Evolutionary conservation across 2,329 filamentous ascomycete genomes (phyloP).

Genomic region (Diaporthe longicolla): DNA sequence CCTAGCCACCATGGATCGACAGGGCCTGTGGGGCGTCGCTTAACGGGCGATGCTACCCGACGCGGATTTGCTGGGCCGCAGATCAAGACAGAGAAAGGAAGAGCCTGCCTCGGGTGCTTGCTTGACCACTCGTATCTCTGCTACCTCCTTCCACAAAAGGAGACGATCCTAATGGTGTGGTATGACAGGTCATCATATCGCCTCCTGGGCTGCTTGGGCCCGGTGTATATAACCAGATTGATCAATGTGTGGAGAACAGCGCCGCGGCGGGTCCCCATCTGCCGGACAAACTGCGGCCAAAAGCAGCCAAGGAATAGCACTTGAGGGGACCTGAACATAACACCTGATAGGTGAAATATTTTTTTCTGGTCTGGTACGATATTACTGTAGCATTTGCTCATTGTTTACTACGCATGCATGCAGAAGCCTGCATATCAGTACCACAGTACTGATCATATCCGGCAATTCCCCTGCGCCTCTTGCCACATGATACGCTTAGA

Average conservation of each 20-base stretch:
- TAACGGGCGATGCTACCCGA: slow-evolving; percentile 4
- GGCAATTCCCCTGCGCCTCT: no score
- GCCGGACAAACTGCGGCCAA: slow-evolving; percentile 18
- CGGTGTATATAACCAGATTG: slow-evolving; percentile 34
- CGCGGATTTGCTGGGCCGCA: not conserved
- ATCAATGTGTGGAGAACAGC: slow-evolving; percentile 21
- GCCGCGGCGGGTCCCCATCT: slow-evolving; percentile 4
- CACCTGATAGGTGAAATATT: slow-evolving; percentile 23
- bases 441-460: not conserved
- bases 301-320: slow-evolving; percentile 24
- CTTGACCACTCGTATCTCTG: not conserved
- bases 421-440: not conserved
- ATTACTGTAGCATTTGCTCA: slow-evolving; percentile 5
- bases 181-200: not conserved
- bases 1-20: slow-evolving; percentile 21
- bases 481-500: slow-evolving; percentile 15
- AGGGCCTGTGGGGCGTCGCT: not conserved
- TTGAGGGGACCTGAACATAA: slow-evolving; percentile 12
- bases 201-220: not conserved
- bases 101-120: not conserved
- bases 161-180: slow-evolving; percentile 11
- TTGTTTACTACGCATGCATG: not conserved
- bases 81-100: not conserved
- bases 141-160: slow-evolving; percentile 28
- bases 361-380: slow-evolving; percentile 28